Evolutionary conservation across 495 filamentous ascomycete species (phyloP).

Genomic region (Entonaema liquescens): DNA sequence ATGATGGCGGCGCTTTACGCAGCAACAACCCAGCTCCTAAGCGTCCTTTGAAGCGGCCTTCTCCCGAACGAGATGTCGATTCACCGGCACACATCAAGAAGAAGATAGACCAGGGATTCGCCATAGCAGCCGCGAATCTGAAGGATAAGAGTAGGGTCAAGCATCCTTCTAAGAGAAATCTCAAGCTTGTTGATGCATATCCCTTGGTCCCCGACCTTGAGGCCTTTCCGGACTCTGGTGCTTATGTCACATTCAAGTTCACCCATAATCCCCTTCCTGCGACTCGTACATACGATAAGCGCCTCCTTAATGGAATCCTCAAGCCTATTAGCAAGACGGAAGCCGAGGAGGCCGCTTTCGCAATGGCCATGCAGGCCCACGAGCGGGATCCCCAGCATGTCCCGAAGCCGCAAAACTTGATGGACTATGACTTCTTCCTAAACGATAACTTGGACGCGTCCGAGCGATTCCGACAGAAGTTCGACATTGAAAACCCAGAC

Average conservation of each 20-base stretch:
- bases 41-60: slow-evolving; percentile 49
- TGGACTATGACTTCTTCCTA: slow-evolving; percentile 85
- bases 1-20: slow-evolving; percentile 47
- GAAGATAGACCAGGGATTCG: slow-evolving; percentile 85
- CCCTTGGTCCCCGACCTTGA: slow-evolving; percentile 89
- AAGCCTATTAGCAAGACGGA: slow-evolving; percentile 66
- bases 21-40: slow-evolving; percentile 46
- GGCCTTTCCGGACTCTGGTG: slow-evolving; percentile 84
- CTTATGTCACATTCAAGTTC: slow-evolving; percentile 90
- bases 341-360: slow-evolving; percentile 59
- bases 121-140: slow-evolving; percentile 71
- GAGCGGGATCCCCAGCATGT: slow-evolving; percentile 68
- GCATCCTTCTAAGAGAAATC: slow-evolving; percentile 82
- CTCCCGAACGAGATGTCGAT: slow-evolving; percentile 68
- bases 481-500: slow-evolving; percentile 73
- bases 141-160: slow-evolving; percentile 77
- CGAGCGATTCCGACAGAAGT: slow-evolving; percentile 73
- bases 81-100: slow-evolving; percentile 81
- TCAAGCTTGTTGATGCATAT: slow-evolving; percentile 80
- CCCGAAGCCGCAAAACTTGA: slow-evolving; percentile 68
- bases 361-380: slow-evolving; percentile 65
- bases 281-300: slow-evolving; percentile 71
- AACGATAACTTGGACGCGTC: slow-evolving; percentile 64
- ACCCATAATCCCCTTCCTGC: slow-evolving; percentile 76
- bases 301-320: slow-evolving; percentile 82